A percentile compares a stretch with the other conserved stretches of the same genome.
Evolutionary conservation across 164 flowering plant species (phyloP).

Genomic region (Sextonia rubra): DNA sequence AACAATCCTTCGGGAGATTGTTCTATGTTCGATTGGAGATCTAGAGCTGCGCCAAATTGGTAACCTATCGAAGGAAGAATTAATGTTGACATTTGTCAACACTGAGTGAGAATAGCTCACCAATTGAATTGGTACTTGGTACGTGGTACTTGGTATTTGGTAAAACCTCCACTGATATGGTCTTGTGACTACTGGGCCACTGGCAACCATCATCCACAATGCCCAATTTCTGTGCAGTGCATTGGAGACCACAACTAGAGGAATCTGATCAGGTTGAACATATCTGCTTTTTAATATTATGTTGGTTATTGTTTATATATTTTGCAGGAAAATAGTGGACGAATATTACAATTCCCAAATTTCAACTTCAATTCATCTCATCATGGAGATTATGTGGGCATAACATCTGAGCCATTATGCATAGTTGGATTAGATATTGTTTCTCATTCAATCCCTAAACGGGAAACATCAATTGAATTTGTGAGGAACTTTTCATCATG

Average conservation of each 20-base stretch:
- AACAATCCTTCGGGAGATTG: no score
- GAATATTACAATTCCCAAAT: constrained; percentile 45
- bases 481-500: constrained; percentile 52
- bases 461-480: constrained; percentile 44
- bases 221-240: not conserved
- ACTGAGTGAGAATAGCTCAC: not conserved
- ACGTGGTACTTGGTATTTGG: not conserved
- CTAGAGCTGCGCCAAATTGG: no score
- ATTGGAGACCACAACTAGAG: not conserved
- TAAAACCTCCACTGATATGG: no score
- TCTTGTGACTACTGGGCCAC: not conserved
- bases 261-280: not conserved
- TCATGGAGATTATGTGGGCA: constrained; percentile 82
- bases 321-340: constrained; percentile 35
- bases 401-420: constrained; percentile 81
- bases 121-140: not conserved
- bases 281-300: not conserved
- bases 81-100: not conserved
- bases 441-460: constrained; percentile 38
- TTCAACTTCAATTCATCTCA: constrained; percentile 84
- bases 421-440: constrained; percentile 82
- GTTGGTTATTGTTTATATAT: not conserved
- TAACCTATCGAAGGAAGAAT: not conserved
- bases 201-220: not conserved
- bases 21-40: no score